Base-by-base conservation (phyloP, 176 grass and related monocot genomes). In the Poa pratensis region DNA sequence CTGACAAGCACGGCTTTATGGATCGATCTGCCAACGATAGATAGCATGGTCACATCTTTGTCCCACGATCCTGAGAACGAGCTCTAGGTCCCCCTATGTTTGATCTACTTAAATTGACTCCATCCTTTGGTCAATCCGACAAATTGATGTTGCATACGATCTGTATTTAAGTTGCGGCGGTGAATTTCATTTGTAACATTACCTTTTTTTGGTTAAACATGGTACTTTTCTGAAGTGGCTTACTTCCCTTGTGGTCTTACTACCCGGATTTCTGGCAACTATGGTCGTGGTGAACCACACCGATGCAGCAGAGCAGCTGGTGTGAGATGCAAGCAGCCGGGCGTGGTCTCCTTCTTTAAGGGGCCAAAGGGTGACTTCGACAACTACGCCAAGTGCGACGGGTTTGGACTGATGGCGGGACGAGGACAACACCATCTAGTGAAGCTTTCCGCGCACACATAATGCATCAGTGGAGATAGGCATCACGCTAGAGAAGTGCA, bases 1-100 rank as follows among this genome's bases (percentile, higher is more conserved):
- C 34, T 91, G 20, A 83, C 13, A 39, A 88, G 69, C 68, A 82
- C 42, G 3, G 18, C 7, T 9, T 81, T 58, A 64, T 22, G 14
- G 15, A 24, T 81, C 5, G 39, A 71, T 18, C 60, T 2, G 24
- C 62, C 80, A 3, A 69, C 16, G 26, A 6, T 40, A 11, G 75
- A 22, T 32, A 37, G 19, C 32, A 59, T 4, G 7, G 6, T 5
- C 30, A 40, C 19, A 19, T 11, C 51, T 34, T 64, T 24, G 0
- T 66, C 61, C 42, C 16, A 3, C 8, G 42, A 14, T 43, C 20
- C 6, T 3, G 60, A 50, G 17, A 65, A 24, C 0, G 26, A n/a
- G 2, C 17, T 8, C 9, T 62, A 48, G 17, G 30, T 0, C 5
- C 2, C 59, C 9, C 1, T 64, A 80, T 16, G 4, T 18, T 28